Evolutionary conservation across 2,329 filamentous ascomycete genomes (phyloP), one percentile per base, ranked within the genome.

Genomic region (Phialophora macrospora): DNA sequence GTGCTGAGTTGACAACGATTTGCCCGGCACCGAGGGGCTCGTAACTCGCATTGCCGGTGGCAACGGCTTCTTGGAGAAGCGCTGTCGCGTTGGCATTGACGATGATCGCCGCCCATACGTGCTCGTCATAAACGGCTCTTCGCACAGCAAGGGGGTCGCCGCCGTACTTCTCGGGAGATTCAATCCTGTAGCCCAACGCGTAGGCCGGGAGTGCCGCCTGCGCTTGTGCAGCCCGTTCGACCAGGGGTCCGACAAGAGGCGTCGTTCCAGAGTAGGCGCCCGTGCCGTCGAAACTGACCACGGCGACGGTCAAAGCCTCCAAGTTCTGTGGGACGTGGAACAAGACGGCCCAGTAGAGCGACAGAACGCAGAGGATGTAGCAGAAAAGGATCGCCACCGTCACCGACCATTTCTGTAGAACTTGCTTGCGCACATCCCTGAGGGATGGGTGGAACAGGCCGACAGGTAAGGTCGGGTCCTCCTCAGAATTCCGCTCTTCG

Each of bases 271-370:
- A 34, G n/a, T 56, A 34, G 87, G 0, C 85, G 85, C 1, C 73
- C 54, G 81, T 80, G 3, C 83, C 84, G 72, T 90, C 87, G 68
- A 89, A 88, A 73, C 89, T 85, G 30, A 90, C 87, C 1, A 89
- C 82, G 66, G 84, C 83, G 8, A 90, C 79, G 2, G 78, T 80
- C 7, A 89, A 74, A 0, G 77, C 75, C 2, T 75, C 77, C 20
- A 83, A 75, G 60, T 84, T 86, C 52, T 77, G 70, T 11, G 86
- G 78, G 0, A 84, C 79, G 14, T 79, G 72, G 71, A 80, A 85
- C 22, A 89, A 82, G 0, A 83, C 82, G 0, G 78, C 86, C 87
- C 87, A 90, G 75, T 86, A 89, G 2, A 89, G 75, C 0, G 84
- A 87, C 0, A 90, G 73, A 3, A 87, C 79, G 11, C 70, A 77